Base-by-base conservation (phyloP, 345 rosid genomes). In the Boechera divaricarpa region DNA sequence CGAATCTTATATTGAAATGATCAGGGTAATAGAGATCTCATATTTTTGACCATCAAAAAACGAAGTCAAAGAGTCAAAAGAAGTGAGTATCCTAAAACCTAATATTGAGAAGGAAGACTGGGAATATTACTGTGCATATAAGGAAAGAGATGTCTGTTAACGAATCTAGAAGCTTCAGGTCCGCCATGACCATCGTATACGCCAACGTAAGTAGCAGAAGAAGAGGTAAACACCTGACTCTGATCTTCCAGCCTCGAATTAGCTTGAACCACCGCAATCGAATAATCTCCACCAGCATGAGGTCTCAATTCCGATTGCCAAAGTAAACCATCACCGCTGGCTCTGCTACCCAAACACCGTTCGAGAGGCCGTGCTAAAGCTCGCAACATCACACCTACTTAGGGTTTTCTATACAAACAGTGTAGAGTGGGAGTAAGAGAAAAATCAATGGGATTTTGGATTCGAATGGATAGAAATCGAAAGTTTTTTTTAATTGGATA, bases 181-280 rank as follows among this genome's bases (percentile, higher is more conserved):
- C 99, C 99, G 3, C 99, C 99, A 56, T 95, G 99, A 2, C 98
- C 99, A 60, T 95, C 99, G 70, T 91, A 86, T 57, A 95, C 93
- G 16, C 99, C 99, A 16, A 92, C 88, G 59, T 81, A 95, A 76
- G 97, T 95, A 10, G 89, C 91, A 2, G 85, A 89, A 7, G 96
- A 83, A 15, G 97, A 88, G 0, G 96, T 85, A 35, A 81, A 88
- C 9, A 95, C 99, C 77, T 95, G 97, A 53, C 97, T 89, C 74
- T 95, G 99, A 70, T 95, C 99, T 61, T 95, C 99, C 0, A 95
- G 72, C 35, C 83, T 77, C 1, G 91, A 83, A 78, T 95, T 95
- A 0, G 98, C 99, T 69, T 95, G 99, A 28, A 95, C 94, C 21
- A 92, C 98, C 7, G 98, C 98, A 69, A 95, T 95, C 73, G 99